phyloP scores from a whole-genome alignment of 2,329 filamentous ascomycete species.

The Claviceps pusilla region DNA sequence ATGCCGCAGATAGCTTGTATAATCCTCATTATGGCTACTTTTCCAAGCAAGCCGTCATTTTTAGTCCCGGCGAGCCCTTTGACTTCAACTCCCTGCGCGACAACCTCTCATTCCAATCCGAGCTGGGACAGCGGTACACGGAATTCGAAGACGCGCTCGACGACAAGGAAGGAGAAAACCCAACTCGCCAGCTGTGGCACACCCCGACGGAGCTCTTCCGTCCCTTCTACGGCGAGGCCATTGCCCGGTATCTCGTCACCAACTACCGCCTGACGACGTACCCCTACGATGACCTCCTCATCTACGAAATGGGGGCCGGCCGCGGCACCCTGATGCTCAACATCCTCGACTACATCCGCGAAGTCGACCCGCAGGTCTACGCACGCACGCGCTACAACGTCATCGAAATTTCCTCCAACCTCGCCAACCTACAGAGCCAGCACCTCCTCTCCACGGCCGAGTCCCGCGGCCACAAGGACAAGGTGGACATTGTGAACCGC shows the following conservation, averaged over 20 bases:
- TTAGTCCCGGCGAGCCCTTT: constrained; percentile 82
- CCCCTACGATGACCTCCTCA: constrained; percentile 90
- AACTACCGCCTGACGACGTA: constrained; percentile 93
- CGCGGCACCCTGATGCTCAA: constrained; percentile 97
- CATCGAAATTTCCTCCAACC: constrained; percentile 79
- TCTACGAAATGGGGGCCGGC: constrained; percentile 97
- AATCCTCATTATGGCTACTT: constrained; percentile 94
- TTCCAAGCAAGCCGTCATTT: constrained; percentile 91
- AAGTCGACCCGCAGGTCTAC: constrained; percentile 80
- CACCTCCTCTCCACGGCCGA: constrained; percentile 53
- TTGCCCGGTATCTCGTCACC: constrained; percentile 86
- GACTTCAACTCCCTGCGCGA: constrained; percentile 69
- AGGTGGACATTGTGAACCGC: constrained; percentile 87
- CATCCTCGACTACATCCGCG: constrained; percentile 89
- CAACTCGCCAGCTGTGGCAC: constrained; percentile 85
- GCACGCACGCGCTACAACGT: constrained; percentile 85
- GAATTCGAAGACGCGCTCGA: constrained; percentile 86
- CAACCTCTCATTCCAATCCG: constrained; percentile 67
- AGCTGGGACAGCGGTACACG: constrained; percentile 66
- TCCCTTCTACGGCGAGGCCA: constrained; percentile 91
- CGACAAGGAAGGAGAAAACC: constrained; percentile 47
- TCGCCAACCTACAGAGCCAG: constrained; percentile 63
- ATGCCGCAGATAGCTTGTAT: constrained; percentile 63
- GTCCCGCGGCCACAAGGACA: constrained; percentile 60
- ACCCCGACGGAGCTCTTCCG: constrained; percentile 95